phyloP scores from a whole-genome alignment of 345 rosid genomes.

The Clarkia xantiana region DNA sequence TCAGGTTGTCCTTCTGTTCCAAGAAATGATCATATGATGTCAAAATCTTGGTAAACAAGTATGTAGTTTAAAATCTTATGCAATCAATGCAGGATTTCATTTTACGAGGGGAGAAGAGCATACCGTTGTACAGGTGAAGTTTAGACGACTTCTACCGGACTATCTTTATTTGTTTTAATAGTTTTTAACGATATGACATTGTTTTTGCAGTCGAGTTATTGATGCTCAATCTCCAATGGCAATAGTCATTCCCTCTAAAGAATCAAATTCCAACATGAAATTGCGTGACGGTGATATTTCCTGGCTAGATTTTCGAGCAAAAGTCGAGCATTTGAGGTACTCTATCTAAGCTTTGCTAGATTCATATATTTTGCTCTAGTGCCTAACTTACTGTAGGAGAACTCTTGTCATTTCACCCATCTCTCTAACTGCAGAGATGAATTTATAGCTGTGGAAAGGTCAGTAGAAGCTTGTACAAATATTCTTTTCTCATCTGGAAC shows the following conservation, averaged over 20 bases:
- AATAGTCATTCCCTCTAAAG: constrained; percentile 55
- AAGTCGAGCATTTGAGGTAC: constrained; percentile 43
- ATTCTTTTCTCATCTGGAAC: constrained; percentile 97
- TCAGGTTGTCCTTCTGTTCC: constrained; percentile 36
- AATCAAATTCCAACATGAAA: constrained; percentile 27
- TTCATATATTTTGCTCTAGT: too few species aligned
- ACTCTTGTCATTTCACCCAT: too few species aligned
- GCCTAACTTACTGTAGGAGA: too few species aligned
- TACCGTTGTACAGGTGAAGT: constrained; percentile 83
- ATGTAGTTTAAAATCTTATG: too few species aligned
- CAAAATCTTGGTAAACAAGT: neutral
- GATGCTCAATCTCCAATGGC: constrained; percentile 84
- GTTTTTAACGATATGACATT: constrained; percentile 21
- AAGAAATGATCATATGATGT: neutral
- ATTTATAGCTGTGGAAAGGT: constrained; percentile 58
- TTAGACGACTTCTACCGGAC: constrained; percentile 8
- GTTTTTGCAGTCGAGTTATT: constrained; percentile 67
- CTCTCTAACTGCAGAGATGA: constrained; percentile 36
- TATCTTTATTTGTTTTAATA: neutral
- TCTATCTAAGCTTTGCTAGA: neutral
- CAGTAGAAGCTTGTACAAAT: constrained; percentile 69
- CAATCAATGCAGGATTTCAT: constrained; percentile 49
- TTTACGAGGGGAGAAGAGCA: constrained; percentile 70
- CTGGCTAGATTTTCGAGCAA: constrained; percentile 60
- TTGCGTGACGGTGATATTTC: constrained; percentile 70